Base-by-base conservation (phyloP, 805 yeast species). In the Danielia reshetovae region DNA sequence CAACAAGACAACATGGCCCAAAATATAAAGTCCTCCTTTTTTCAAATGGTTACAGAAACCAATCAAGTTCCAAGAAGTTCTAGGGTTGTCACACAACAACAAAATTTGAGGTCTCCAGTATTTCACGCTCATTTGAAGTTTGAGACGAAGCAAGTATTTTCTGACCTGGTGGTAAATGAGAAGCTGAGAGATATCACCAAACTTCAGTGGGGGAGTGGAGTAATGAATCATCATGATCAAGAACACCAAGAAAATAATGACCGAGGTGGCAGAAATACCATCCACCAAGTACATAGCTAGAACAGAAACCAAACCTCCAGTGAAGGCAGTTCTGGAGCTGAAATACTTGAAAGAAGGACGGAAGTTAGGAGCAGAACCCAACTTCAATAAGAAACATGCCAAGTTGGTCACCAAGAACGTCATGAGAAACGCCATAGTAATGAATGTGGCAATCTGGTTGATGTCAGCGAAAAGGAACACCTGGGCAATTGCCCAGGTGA, bases 181-280 rank as follows among this genome's bases (percentile, higher is more conserved):
- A 27, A 89, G 78, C 59, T 93, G 98, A 3, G 97, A 89, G 16
- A 93, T 97, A 60, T 93, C 99, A 23, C 99, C 99, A 89, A 96
- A 93, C 22, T 89, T 84, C 54, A 87, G 88, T 5, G 98, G 97
- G 2, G 97, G 96, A 8, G 96, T 84, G 32, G 78, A 73, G 52
- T 88, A 87, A 56, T 93, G 97, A 45, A 93, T 93, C 35, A 84
- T 57, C 29, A 87, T 53, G 47, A 93, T 84, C 27, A 93, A 61
- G 12, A 80, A 64, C 25, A 77, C 56, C 48, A 88, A 68, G 35
- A 81, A 75, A 8, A 81, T 60, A 18, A 88, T 74, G 17, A 89
- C 81, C 21, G 81, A 69, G 2, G 86, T 69, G 0, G 98, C 97
- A 2, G 95, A 85, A 11, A 83, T 51, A 23, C 96, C 95, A 62